Evolutionary conservation across 345 rosid species (phyloP).

Genomic region (Camelina neglecta): DNA sequence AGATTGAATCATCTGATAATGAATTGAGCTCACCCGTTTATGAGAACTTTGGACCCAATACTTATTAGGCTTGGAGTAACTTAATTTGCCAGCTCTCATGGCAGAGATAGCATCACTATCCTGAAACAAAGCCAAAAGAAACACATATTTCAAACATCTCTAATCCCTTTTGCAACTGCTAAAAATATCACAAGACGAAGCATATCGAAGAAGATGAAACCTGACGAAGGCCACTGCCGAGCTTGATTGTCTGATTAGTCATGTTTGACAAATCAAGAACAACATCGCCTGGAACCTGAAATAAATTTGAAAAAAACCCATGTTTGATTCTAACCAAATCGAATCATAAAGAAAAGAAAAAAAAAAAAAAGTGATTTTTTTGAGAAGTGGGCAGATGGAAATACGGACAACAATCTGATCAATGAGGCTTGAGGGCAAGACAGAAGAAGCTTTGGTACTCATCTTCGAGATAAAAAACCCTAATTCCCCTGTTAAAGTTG

Average conservation of each 20-base stretch:
- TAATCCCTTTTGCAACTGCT: background rate
- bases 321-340: background rate
- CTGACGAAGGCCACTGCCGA: conserved; percentile 93
- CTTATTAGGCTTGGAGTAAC: conserved; percentile 59
- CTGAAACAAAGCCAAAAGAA: conserved; percentile 45
- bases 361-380: too few relatives aligned
- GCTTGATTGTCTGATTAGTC: conserved; percentile 80
- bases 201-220: conserved; percentile 36
- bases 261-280: conserved; percentile 74
- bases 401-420: conserved; percentile 63
- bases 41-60: conserved; percentile 66
- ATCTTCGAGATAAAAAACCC: too few relatives aligned
- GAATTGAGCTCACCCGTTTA: conserved; percentile 64
- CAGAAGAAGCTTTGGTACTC: conserved; percentile 25
- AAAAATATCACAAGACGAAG: background rate
- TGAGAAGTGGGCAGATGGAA: background rate
- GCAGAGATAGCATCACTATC: conserved; percentile 72
- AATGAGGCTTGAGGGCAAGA: conserved; percentile 47
- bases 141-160: conserved; percentile 11
- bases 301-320: conserved; percentile 23
- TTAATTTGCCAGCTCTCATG: conserved; percentile 74
- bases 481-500: too few relatives aligned
- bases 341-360: background rate
- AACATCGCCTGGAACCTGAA: conserved; percentile 85
- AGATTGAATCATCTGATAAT: too few relatives aligned